phyloP scores from a whole-genome alignment of 2,329 filamentous ascomycete species.

The Ophiostoma australiae region DNA sequence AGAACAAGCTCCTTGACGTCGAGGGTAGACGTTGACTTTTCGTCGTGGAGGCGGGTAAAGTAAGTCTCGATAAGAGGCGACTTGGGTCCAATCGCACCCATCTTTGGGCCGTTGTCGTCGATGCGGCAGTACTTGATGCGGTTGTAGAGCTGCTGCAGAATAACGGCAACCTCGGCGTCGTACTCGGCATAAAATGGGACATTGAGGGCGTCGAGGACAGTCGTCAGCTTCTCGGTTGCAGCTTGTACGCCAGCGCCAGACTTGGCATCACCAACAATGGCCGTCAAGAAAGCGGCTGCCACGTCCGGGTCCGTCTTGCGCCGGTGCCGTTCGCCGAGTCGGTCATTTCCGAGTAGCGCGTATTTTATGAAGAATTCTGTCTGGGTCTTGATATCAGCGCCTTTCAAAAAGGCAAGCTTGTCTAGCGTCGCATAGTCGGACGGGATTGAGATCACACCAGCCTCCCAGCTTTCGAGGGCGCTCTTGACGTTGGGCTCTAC shows the following conservation, averaged over 20 bases:
- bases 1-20: constrained; percentile 59
- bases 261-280: constrained; percentile 56
- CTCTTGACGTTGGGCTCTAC: constrained; percentile 66
- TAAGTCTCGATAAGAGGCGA: constrained; percentile 89
- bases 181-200: constrained; percentile 88
- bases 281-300: constrained; percentile 63
- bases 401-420: constrained; percentile 46
- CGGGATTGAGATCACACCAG: constrained; percentile 52
- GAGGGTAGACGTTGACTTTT: constrained; percentile 35
- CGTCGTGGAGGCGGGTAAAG: constrained; percentile 82
- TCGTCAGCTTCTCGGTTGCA: constrained; percentile 47
- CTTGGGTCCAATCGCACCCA: constrained; percentile 69
- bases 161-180: constrained; percentile 73
- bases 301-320: constrained; percentile 65
- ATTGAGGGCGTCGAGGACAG: constrained; percentile 78
- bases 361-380: constrained; percentile 62
- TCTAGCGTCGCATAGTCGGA: constrained; percentile 39
- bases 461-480: constrained; percentile 66
- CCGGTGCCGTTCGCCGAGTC: constrained; percentile 73
- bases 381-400: constrained; percentile 44
- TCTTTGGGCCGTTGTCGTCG: constrained; percentile 85
- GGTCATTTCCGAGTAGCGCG: constrained; percentile 65
- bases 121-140: constrained; percentile 90
- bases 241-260: constrained; percentile 50
- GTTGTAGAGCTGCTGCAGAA: constrained; percentile 87